Conservation (phyloP, 306 rosid species). For the Fragaria iinumae region DNA sequence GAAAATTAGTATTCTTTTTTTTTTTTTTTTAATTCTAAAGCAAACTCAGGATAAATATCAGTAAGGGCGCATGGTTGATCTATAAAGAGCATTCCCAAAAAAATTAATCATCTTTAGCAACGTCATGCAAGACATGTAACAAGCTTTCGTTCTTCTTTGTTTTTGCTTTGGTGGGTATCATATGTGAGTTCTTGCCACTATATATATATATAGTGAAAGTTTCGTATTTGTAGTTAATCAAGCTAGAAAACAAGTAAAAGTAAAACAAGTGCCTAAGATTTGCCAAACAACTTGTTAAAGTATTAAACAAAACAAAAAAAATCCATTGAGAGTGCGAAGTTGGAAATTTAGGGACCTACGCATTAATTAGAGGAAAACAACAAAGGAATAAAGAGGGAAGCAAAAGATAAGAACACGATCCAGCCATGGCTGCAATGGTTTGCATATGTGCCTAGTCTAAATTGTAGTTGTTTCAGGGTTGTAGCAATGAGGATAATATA, state of each 20-base stretch:
- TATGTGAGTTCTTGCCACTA: neutral
- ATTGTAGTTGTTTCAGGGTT: neutral
- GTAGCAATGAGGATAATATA: neutral
- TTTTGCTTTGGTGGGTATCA: neutral
- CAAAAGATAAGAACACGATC: conserved; percentile 8
- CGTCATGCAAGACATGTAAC: neutral
- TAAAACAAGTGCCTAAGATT: neutral
- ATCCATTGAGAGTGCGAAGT: neutral
- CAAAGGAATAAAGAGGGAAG: conserved; percentile 19
- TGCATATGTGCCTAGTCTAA: neutral
- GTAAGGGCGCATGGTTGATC: neutral
- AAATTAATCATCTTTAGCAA: conserved; percentile 3
- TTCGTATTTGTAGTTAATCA: neutral
- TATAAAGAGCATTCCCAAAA: conserved; percentile 29
- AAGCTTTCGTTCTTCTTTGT: neutral
- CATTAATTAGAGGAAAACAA: conserved; percentile 22
- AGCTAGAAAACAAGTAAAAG: neutral
- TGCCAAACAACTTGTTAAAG: neutral
- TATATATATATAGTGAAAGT: neutral
- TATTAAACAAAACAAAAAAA: neutral
- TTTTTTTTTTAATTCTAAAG: conserved; percentile 32
- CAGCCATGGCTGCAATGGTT: conserved; percentile 7
- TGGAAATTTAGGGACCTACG: conserved; percentile 21
- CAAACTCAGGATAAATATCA: conserved; percentile 40
- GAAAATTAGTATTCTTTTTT: conserved; percentile 30